Evolutionary conservation across 1,139 yeast genomes (phyloP).

Genomic region (Hansenula lynferdii): DNA sequence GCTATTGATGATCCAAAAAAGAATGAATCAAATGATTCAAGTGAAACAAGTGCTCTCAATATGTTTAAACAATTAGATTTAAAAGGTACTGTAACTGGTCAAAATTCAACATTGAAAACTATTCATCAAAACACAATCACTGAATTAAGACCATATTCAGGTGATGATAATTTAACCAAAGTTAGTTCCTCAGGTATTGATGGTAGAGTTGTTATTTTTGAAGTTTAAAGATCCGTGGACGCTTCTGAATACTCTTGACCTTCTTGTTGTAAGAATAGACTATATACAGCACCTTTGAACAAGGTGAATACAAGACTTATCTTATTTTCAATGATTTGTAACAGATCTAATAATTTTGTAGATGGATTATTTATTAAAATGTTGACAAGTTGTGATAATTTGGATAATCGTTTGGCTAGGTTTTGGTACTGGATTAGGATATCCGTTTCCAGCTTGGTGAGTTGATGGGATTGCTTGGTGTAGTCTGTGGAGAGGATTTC

Average conservation of each 20-base stretch:
- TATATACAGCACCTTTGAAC: slow-evolving; percentile 67
- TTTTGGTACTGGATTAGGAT: slow-evolving; percentile 43
- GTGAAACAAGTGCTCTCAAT: slow-evolving; percentile 74
- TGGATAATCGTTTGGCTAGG: slow-evolving; percentile 37
- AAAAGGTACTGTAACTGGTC: slow-evolving; percentile 72
- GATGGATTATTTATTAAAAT: slow-evolving; percentile 17
- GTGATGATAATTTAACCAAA: slow-evolving; percentile 38
- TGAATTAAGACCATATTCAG: slow-evolving; percentile 48
- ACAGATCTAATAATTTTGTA: slow-evolving; percentile 36
- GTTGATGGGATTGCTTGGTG: slow-evolving; percentile 25
- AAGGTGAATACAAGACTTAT: slow-evolving; percentile 62
- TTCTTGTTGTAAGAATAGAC: slow-evolving; percentile 42
- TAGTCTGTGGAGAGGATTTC: slow-evolving; percentile 25
- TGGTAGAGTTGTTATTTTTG: slow-evolving; percentile 78
- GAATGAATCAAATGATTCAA: slow-evolving; percentile 47
- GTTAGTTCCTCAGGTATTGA: slow-evolving; percentile 81
- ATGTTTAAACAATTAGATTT: slow-evolving; percentile 96
- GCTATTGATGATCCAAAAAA: slow-evolving; percentile 34
- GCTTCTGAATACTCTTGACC: too few species aligned
- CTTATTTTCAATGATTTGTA: slow-evolving; percentile 56
- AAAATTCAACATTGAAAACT: slow-evolving; percentile 56
- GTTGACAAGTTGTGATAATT: slow-evolving; percentile 15
- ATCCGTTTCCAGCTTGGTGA: slow-evolving; percentile 36
- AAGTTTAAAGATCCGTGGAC: slow-evolving; percentile 1
- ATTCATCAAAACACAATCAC: slow-evolving; percentile 91